A percentile compares a stretch with the other conserved stretches of the same genome.
phyloP scores from a whole-genome alignment of 2,329 filamentous ascomycete species.

The Sporothrix schenckii region DNA sequence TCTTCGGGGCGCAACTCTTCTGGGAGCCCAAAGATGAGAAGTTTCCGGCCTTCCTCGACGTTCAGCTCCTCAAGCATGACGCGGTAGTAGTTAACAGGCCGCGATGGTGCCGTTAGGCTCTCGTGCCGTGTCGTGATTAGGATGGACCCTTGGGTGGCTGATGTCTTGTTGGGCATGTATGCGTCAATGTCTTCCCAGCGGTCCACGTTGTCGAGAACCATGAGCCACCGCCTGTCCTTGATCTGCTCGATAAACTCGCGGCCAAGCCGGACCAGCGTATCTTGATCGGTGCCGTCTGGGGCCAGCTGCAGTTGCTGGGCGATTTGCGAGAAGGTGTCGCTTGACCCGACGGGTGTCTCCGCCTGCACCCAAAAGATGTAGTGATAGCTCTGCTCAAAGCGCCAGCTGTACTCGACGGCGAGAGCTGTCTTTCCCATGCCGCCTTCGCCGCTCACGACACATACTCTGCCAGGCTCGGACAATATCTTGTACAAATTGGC shows the following conservation, averaged over 20 bases:
- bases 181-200: slow-evolving; percentile 34
- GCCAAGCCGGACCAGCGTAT: slow-evolving; percentile 34
- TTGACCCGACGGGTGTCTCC: slow-evolving; percentile 35
- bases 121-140: slow-evolving; percentile 34
- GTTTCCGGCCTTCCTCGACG: slow-evolving; percentile 33
- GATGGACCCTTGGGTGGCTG: slow-evolving; percentile 33
- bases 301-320: slow-evolving; percentile 34
- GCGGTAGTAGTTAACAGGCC: slow-evolving; percentile 35
- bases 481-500: slow-evolving; percentile 35
- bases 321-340: slow-evolving; percentile 36
- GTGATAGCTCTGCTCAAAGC: slow-evolving; percentile 37
- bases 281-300: slow-evolving; percentile 32
- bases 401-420: slow-evolving; percentile 38
- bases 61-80: slow-evolving; percentile 28
- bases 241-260: slow-evolving; percentile 34
- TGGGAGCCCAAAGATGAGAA: slow-evolving; percentile 32
- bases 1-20: slow-evolving; percentile 32
- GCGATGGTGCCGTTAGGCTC: slow-evolving; percentile 34
- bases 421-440: slow-evolving; percentile 38
- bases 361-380: slow-evolving; percentile 40
- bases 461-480: slow-evolving; percentile 35
- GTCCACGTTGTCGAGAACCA: slow-evolving; percentile 36
- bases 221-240: slow-evolving; percentile 34
- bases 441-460: slow-evolving; percentile 36
- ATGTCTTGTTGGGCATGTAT: slow-evolving; percentile 34